phyloP scores from a whole-genome alignment of 352 stramenopile species.

The Globisporangium viniferum region DNA sequence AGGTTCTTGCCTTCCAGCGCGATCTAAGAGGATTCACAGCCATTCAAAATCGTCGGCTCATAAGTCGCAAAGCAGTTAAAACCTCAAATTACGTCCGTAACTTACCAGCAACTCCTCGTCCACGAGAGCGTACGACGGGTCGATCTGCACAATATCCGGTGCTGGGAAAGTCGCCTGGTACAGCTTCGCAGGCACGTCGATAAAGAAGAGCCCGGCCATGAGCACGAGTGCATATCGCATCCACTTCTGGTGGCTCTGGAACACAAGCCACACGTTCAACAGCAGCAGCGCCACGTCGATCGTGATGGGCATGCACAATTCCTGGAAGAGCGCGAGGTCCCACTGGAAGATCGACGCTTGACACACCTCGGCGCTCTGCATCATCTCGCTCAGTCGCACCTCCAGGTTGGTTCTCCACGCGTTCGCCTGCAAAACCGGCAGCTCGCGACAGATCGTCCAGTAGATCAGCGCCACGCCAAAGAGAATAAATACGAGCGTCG shows the following conservation, averaged over 20 bases:
- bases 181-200: conserved; percentile 44
- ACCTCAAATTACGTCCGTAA: not conserved
- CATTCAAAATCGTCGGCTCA: not conserved
- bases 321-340: conserved; percentile 42
- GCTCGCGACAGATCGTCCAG: conserved; percentile 57
- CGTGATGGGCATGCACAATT: conserved; percentile 52
- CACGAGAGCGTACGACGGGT: conserved; percentile 66
- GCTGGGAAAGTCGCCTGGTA: conserved; percentile 54
- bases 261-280: conserved; percentile 37
- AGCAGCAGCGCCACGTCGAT: conserved; percentile 47
- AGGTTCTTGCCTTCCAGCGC: conserved; percentile 65
- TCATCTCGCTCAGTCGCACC: conserved; percentile 34
- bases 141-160: conserved; percentile 52
- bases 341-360: conserved; percentile 38
- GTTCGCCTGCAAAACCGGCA: conserved; percentile 42
- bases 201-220: conserved; percentile 40
- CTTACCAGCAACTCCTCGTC: conserved; percentile 71
- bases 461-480: conserved; percentile 51
- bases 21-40: conserved; percentile 1
- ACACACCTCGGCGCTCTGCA: conserved; percentile 33
- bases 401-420: conserved; percentile 37
- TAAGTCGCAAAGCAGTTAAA: not conserved
- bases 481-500: conserved; percentile 43
- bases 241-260: conserved; percentile 59
- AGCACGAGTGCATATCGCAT: conserved; percentile 42